These are phyloP conservation scores for Mortierella sp. DNA, from an alignment of 371 early-diverging fungal species.

Conservation along the genomic window DNA sequence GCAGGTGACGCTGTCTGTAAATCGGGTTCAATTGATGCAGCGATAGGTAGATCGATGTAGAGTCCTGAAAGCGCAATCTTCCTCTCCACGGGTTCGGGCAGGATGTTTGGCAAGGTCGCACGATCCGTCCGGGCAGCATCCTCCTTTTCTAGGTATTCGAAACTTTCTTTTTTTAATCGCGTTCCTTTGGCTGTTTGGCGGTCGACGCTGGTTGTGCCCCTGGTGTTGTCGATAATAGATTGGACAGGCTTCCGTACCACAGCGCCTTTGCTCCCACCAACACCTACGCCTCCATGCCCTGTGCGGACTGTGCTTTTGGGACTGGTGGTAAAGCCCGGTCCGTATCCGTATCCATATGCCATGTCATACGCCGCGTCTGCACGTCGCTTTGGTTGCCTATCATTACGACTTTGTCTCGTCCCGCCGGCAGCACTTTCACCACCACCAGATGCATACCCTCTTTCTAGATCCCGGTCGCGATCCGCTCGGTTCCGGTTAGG, in stretches of 20 bases:
- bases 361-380: slow-evolving; percentile 18
- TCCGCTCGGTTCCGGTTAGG: too few relatives aligned
- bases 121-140: slow-evolving; percentile 40
- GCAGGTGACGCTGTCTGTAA: background rate
- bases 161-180: slow-evolving; percentile 1
- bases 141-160: slow-evolving; percentile 33
- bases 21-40: background rate
- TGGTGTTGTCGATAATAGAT: background rate
- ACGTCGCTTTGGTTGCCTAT: background rate
- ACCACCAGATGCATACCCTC: slow-evolving; percentile 5
- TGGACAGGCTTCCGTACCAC: slow-evolving; percentile 20
- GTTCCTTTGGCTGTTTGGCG: background rate
- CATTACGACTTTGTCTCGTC: background rate
- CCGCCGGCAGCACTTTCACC: background rate
- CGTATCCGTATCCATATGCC: slow-evolving; percentile 1
- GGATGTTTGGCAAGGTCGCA: slow-evolving; percentile 43
- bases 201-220: too few relatives aligned
- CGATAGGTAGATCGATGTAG: slow-evolving; percentile 21
- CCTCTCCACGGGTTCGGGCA: slow-evolving; percentile 23
- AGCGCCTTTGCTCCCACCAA: background rate
- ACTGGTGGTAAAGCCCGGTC: background rate
- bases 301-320: slow-evolving; percentile 7
- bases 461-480: slow-evolving; percentile 6
- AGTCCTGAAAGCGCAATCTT: slow-evolving; percentile 48
- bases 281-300: slow-evolving; percentile 8